Evolutionary conservation across 176 grass and related monocot species (phyloP), one percentile per base, ranked within the genome.

Genomic region (Poa pratensis): DNA sequence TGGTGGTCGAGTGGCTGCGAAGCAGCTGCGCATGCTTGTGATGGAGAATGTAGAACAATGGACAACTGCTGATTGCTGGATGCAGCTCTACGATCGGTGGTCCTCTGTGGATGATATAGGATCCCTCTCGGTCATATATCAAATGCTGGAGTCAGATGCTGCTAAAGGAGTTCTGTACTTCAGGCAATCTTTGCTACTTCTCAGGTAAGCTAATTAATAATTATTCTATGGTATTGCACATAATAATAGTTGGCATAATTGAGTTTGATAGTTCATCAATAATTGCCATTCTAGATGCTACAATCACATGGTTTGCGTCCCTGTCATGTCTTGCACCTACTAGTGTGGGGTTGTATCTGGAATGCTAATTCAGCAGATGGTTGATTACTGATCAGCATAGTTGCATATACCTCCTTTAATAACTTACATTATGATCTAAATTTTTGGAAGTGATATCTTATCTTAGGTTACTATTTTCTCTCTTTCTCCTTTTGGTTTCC

Each of bases 81-180:
- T 99, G 92, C 90, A 96, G 69, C 85, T 99, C 27, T 96, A 99
- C 78, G 92, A 99, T 82, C 85, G 97, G 22, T 99, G 97, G 97
- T 99, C 97, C 34, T 92, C 97, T 40, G 97, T 96, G 5, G 97
- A 99, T 89, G 97, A 99, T 90, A 96, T 96, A 42, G 97, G 97
- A 60, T 99, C 97, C 12, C 93, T 99, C 73, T 94, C 93, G 4
- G 97, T 99, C 73, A 99, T 99, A 82, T 94, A 95, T 86, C 94
- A 99, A 88, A 99, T 99, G 97, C 90, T 99, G n/a, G 94, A 99
- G 73, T 94, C 94, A 30, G 97, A 96, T 90, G 88, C 89, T 55
- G 79, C 92, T 77, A 96, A 99, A 86, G 97, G 97, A 61, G 90
- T 99, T 80, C 87, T 99, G 66, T 99, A 96, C 82, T 99, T 99